Evolutionary conservation across 768 basidiomycete species (phyloP).

Genomic region (Ramaria rubella): DNA sequence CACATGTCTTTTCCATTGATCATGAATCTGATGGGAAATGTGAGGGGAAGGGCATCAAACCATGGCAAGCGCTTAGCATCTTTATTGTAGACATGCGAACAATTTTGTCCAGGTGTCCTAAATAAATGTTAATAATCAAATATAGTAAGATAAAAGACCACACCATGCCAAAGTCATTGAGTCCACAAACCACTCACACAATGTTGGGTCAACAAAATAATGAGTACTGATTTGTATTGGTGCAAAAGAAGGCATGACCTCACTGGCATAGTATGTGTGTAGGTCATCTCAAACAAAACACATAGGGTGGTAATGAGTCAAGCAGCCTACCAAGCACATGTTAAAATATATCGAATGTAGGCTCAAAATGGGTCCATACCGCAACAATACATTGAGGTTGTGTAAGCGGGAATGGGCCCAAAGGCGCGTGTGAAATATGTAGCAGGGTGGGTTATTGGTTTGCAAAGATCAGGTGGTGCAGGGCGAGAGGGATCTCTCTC

Average conservation of each 20-base stretch:
- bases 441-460: conserved; percentile 8
- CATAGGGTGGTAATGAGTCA: neutral
- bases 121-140: neutral
- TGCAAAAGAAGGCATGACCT: neutral
- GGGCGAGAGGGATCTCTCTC: neutral
- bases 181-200: neutral
- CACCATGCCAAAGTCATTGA: neutral
- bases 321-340: neutral
- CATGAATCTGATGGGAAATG: conserved; percentile 8
- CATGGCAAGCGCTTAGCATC: conserved; percentile 3
- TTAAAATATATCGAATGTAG: neutral
- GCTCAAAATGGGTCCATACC: conserved; percentile 19
- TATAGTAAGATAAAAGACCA: neutral
- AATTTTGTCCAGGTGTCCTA: conserved; percentile 25
- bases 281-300: neutral
- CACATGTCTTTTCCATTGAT: conserved; percentile 21
- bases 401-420: conserved; percentile 22
- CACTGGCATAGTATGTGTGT: neutral
- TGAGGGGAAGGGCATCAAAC: neutral
- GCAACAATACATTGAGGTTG: conserved; percentile 23
- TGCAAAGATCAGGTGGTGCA: conserved; percentile 6
- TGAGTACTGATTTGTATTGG: neutral
- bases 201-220: neutral
- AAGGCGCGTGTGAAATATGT: conserved; percentile 19
- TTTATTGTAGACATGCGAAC: conserved; percentile 26